Conservation (phyloP, 1,284 basidiomycete species). For the Ustilago tritici region DNA sequence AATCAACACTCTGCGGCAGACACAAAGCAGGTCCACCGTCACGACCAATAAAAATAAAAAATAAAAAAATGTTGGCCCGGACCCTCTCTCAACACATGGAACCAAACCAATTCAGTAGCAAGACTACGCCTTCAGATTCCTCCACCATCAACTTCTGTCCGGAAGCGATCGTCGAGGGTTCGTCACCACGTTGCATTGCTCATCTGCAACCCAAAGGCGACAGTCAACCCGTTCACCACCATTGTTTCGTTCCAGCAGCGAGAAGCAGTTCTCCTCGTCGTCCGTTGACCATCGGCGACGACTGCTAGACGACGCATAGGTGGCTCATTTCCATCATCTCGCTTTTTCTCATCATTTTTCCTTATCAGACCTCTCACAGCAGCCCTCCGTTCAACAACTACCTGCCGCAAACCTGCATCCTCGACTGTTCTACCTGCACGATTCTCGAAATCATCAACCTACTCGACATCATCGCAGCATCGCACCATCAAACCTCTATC, state of each 20-base stretch:
- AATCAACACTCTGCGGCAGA: not conserved
- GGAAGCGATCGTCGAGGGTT: constrained; percentile 5
- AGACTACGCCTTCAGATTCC: not conserved
- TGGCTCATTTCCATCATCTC: not conserved
- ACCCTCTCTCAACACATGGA: constrained; percentile 18
- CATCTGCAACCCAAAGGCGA: constrained; percentile 4
- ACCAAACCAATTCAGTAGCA: not conserved
- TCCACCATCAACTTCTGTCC: constrained; percentile 12
- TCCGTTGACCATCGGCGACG: not conserved
- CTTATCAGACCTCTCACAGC: too few relatives aligned
- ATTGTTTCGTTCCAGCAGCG: constrained; percentile 35
- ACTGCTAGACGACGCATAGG: not conserved
- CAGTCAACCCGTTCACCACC: constrained; percentile 19
- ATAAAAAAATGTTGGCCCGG: constrained; percentile 8
- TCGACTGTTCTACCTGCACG: too few relatives aligned
- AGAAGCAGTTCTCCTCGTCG: constrained; percentile 18
- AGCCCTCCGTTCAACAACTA: too few relatives aligned
- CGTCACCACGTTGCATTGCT: constrained; percentile 5
- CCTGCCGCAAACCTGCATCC: too few relatives aligned
- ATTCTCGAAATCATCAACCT: not conserved
- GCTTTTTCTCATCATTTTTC: constrained; percentile 3
- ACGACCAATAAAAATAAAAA: not conserved
- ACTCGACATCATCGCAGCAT: not conserved
- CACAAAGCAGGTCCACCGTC: not conserved
- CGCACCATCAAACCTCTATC: too few relatives aligned